Evolutionary conservation across 257 asterid genomes (phyloP), one percentile per base, ranked within the genome.

Genomic region (Salvia miltiorrhiza): DNA sequence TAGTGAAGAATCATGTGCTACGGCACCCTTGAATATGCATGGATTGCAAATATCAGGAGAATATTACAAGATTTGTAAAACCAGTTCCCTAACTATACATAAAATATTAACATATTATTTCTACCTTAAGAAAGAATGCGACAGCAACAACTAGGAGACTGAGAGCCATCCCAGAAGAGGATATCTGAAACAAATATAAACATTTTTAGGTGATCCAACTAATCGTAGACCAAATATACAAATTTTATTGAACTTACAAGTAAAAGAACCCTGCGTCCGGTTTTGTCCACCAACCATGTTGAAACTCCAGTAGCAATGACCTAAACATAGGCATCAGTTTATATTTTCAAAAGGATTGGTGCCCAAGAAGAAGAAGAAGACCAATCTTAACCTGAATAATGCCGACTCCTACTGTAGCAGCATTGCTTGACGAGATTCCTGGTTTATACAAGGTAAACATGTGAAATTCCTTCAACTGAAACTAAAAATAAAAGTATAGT

Each of bases 261-360:
- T 60, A 92, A 85, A 58, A 90, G 85, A 80, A 92, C 70, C 81
- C 98, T 84, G 57, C 97, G 97, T 43, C 98, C 98, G 8, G 97
- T 76, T 86, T 84, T 90, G 82, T 92, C 98, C 66, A 86, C 87
- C 84, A 90, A 64, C 98, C 98, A 92, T 49, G 90, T 83, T 9
- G 98, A 67, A 53, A 92, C 77, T 68, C 82, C 96, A 49, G 98
- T 92, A 52, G 98, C 98, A 77, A 90, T 76, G 54, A 92, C 98
- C 98, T 92, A 76, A 55, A 77, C 26, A 75, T 40, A 13, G 44
- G 19, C 40, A n/a, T 50, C 5, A 26, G 24, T 69, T 77, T 37
- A 74, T 61, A 57, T 40, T 59, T 56, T 64, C 21, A 20, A 32
- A 69, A 59, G 30, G 40, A 35, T 50, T 53, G 9, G 9, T 19